These are phyloP conservation scores for Gracilaria vermiculophylla DNA, from an alignment of 23 red algal genomes.

Conservation along the genomic window DNA sequence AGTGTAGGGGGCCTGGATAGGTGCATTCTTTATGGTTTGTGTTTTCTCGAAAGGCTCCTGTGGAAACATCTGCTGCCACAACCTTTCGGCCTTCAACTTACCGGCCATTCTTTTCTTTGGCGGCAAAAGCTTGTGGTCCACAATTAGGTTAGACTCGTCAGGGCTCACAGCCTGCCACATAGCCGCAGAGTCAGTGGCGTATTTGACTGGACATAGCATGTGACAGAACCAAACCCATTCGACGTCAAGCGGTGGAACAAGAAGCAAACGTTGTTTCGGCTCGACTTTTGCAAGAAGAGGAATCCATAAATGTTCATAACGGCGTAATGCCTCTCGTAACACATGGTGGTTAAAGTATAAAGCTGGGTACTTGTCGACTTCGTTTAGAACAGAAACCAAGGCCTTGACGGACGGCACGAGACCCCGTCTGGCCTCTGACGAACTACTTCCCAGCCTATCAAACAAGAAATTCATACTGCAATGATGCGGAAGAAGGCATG, in stretches of 20 bases:
- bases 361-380: conserved; percentile 36
- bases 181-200: conserved; percentile 16
- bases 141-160: not conserved
- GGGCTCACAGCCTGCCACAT: not conserved
- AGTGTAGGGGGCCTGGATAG: not conserved
- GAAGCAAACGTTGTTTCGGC: not conserved
- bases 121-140: conserved; percentile 11
- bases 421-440: not conserved
- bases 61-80: conserved; percentile 24
- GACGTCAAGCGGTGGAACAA: conserved; percentile 31
- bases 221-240: conserved; percentile 60
- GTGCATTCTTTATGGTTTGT: not conserved
- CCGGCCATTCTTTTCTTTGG: not conserved
- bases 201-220: conserved; percentile 46
- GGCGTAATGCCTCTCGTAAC: conserved; percentile 27
- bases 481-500: too few species aligned
- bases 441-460: too few species aligned
- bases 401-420: conserved; percentile 1
- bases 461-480: too few species aligned
- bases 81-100: not conserved
- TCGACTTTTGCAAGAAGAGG: not conserved
- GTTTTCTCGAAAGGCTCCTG: conserved; percentile 29
- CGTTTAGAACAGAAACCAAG: not conserved
- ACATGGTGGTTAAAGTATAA: conserved; percentile 36
- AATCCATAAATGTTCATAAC: conserved; percentile 43